phyloP scores from a whole-genome alignment of 208 protist genomes.

The Trypanosoma conorhini region DNA sequence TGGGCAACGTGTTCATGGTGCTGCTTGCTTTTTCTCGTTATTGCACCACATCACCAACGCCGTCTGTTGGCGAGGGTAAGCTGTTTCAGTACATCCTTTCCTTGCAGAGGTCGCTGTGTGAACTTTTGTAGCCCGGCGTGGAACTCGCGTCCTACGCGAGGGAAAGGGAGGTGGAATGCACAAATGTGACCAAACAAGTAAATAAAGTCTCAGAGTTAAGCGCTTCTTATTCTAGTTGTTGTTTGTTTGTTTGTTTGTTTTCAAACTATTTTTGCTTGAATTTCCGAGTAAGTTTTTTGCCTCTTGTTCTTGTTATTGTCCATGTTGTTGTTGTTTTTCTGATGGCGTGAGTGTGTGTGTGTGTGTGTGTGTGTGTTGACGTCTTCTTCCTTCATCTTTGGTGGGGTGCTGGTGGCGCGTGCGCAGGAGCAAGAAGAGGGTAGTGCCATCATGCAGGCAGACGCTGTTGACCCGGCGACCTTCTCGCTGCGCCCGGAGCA shows the following conservation, averaged over 20 bases:
- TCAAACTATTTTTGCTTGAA: constrained; percentile 9
- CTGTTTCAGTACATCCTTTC: constrained; percentile 24
- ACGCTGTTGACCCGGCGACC: constrained; percentile 63
- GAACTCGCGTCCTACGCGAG: neutral
- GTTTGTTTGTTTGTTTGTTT: constrained; percentile 7
- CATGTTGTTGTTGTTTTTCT: constrained; percentile 17
- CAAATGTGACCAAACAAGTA: neutral
- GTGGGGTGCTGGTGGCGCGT: neutral
- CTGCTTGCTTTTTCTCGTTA: constrained; percentile 19
- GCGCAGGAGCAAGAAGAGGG: neutral
- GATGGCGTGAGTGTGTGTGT: neutral
- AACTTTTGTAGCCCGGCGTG: neutral
- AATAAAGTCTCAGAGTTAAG: neutral
- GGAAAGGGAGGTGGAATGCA: neutral
- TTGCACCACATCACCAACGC: neutral
- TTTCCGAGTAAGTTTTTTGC: neutral
- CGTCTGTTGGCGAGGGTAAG: neutral
- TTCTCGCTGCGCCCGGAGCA: constrained; percentile 92
- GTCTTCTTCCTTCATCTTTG: constrained; percentile 12
- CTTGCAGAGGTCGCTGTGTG: neutral
- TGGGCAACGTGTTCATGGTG: constrained; percentile 36
- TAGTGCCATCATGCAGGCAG: constrained; percentile 49
- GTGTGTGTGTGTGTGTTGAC: constrained; percentile 5
- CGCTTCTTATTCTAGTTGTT: neutral
- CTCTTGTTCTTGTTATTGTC: constrained; percentile 8